Evolutionary conservation across 2,329 filamentous ascomycete genomes (phyloP).

Genomic region (Sclerotinia nivalis): DNA sequence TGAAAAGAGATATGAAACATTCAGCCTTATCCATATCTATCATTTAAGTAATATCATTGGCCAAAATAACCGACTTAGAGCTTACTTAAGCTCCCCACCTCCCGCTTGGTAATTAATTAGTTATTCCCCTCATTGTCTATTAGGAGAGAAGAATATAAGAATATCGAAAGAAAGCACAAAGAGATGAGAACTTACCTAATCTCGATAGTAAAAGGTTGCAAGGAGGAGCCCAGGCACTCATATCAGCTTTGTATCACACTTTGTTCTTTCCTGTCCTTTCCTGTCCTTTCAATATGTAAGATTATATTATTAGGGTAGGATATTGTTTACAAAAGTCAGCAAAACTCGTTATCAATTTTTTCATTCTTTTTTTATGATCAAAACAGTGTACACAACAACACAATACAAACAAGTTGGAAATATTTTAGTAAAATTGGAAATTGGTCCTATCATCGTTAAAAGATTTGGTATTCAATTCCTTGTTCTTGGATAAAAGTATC

Average conservation of each 20-base stretch:
- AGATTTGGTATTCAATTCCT: background rate
- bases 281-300: background rate
- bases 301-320: too few species aligned
- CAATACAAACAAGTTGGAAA: background rate
- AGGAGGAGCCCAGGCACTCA: too few species aligned
- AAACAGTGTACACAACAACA: too few species aligned
- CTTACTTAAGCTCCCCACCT: conserved; percentile 1
- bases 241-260: too few species aligned
- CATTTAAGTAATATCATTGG: background rate
- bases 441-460: background rate
- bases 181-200: background rate
- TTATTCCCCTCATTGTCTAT: background rate
- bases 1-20: background rate
- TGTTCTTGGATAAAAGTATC: background rate
- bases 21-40: conserved; percentile 9
- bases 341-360: too few species aligned
- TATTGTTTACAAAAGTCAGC: too few species aligned
- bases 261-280: background rate
- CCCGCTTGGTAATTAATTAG: background rate
- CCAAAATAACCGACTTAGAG: background rate
- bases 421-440: background rate
- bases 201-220: too few species aligned
- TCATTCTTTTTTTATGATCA: too few species aligned
- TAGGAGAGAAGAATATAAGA: background rate
- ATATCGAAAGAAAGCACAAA: background rate